These are phyloP conservation scores for Plantago elongata DNA, from an alignment of 257 asterid genomes.

Conservation along the genomic window DNA sequence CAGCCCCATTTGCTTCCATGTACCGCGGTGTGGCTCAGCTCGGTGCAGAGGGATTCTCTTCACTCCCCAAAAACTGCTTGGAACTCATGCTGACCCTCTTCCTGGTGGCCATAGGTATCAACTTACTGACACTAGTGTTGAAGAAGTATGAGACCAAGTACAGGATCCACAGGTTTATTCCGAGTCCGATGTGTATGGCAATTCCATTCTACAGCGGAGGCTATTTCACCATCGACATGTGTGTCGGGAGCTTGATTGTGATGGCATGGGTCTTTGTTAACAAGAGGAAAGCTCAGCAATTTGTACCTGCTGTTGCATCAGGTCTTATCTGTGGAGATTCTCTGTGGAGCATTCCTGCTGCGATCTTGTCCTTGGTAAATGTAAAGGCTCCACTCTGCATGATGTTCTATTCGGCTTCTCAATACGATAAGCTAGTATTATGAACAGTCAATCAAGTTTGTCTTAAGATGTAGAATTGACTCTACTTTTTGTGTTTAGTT, in stretches of 20 bases:
- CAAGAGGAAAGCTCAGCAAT: constrained; percentile 33
- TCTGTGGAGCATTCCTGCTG: constrained; percentile 68
- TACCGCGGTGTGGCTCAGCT: constrained; percentile 56
- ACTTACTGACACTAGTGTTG: constrained; percentile 20
- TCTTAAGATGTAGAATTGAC: too few relatives aligned
- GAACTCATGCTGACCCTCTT: constrained; percentile 36
- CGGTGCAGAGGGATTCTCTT: constrained; percentile 54
- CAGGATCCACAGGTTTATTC: constrained; percentile 43
- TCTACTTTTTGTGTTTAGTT: too few relatives aligned
- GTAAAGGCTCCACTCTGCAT: constrained; percentile 61
- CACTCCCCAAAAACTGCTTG: constrained; percentile 60
- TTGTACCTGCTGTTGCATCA: constrained; percentile 59
- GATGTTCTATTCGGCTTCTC: constrained; percentile 37
- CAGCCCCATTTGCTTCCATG: constrained; percentile 46
- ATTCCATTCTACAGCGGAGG: constrained; percentile 71
- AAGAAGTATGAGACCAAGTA: constrained; percentile 36
- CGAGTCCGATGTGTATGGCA: constrained; percentile 84
- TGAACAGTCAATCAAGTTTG: too few relatives aligned
- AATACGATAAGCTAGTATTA: not conserved
- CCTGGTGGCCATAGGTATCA: constrained; percentile 26
- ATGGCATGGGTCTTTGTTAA: constrained; percentile 32
- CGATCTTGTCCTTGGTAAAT: constrained; percentile 48
- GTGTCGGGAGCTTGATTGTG: constrained; percentile 65
- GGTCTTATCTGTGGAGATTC: constrained; percentile 81
- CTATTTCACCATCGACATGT: constrained; percentile 73